Base-by-base conservation (phyloP, 2,329 filamentous ascomycete species). In the Metarhizium humberi region DNA sequence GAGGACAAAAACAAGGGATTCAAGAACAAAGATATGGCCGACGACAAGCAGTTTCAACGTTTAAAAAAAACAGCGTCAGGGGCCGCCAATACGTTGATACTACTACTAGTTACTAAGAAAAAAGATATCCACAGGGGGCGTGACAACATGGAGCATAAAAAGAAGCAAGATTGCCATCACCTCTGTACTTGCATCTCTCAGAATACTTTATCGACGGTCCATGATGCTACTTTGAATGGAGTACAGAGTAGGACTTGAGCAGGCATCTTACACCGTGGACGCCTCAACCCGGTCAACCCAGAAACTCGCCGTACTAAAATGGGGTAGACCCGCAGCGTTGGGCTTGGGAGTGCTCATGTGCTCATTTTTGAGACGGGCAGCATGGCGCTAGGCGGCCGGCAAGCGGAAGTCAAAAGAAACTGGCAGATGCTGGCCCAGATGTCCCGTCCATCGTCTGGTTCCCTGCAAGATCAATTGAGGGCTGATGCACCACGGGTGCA, bases 291-390 rank as follows among this genome's bases (percentile, higher is more conserved):
- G 14, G 40, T 49, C 45, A 48, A 54, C 38, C 50, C n/a, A 42
- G 40, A 42, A 13, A 42, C 40, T 50, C 34, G 50, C 50, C 48
- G 54, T 40, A 34, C 46, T 50, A 52, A 56, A 55, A 42, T 42
- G 53, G 47, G 46, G 58, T 48, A 47, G 61, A 71, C 66, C 70
- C 70, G 66, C 69, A 72, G 62, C 59, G 60, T 68, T 73, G 66
- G 71, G 71, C 69, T 68, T 68, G 59, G 52, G 42, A 38, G 49
- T 71, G 71, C 70, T 76, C 74, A 76, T 76, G 73, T 76, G 74
- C 69, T 66, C 71, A 70, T 69, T 72, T 64, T 68, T 66, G 67
- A 73, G 71, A 73, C 71, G 67, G 64, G 63, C 65, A 65, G 61
- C 62, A 56, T 63, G 64, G 67, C 71, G 69, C 70, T 71, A 74